Evolutionary conservation across 805 yeast species (phyloP), one percentile per base, ranked within the genome.

Genomic region (Wickerhamiella azyma): DNA sequence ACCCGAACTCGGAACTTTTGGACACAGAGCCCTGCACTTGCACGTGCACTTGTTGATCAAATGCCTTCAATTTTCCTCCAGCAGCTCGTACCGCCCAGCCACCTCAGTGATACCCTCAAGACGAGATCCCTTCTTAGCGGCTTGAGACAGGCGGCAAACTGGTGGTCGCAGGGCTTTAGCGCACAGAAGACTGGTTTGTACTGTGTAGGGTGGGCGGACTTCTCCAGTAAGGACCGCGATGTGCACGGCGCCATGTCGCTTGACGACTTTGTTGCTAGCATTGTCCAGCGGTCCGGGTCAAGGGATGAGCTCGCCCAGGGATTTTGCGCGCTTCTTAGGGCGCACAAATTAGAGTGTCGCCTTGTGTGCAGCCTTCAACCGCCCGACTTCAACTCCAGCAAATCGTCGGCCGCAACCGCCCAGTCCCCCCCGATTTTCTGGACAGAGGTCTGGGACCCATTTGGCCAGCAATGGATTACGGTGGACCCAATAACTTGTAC

Each of bases 401-500:
- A 56, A 56, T 36, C 37, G 18, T 37, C 33, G n/a, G 18, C 19
- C 26, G 36, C 17, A 24, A 11, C 37, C 51, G 44, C 50, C 46
- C 26, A 45, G 60, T 41, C 56, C 57, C 8, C 80, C 67, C 55
- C 96, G 96, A 70, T 86, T 0, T 86, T 80, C 57, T 92, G 98
- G 98, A 78, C 78, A 18, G 98, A 92, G 59, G 95, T 83, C 0
- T 89, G 94, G 94, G 88, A 89, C 59, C 72, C 72, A 43, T 75
- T 71, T 48, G 64, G 76, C 5, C 71, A 76, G 48, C 74, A 70
- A 42, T 89, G 96, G 94, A 71, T 86, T n/a, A 75, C 94, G 2
- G 69, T 86, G 1, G 98, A 92, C 56, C 92, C 96, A 0, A 66
- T 79, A 0, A 71, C 79, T 47, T 62, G 74, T 47, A 61, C 71